Percentiles rank a stretch among this genome's conserved stretches.
These are phyloP conservation scores for Mucor piriformis DNA, from an alignment of 371 early-diverging fungal genomes.

Conservation along the genomic window DNA sequence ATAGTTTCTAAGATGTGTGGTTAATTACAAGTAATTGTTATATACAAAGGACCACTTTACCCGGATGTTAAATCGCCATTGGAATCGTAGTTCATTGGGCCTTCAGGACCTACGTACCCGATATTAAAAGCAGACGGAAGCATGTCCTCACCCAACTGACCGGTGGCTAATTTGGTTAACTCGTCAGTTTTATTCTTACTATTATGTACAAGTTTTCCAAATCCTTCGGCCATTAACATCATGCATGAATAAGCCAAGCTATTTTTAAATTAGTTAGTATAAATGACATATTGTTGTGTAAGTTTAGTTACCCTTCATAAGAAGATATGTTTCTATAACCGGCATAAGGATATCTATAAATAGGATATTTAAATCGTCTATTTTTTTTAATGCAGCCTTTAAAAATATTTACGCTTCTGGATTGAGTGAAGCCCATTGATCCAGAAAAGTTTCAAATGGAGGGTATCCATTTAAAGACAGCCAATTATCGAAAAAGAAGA, in stretches of 20 bases:
- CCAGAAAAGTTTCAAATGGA: slow-evolving; percentile 57
- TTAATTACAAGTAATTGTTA: neutral
- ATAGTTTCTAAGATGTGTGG: slow-evolving; percentile 45
- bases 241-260: slow-evolving; percentile 60
- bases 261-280: neutral
- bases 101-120: slow-evolving; percentile 63
- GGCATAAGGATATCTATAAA: slow-evolving; percentile 59
- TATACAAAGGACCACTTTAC: slow-evolving; percentile 24
- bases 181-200: slow-evolving; percentile 44
- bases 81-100: slow-evolving; percentile 58
- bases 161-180: slow-evolving; percentile 38
- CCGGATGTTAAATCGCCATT: slow-evolving; percentile 59
- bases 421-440: slow-evolving; percentile 52
- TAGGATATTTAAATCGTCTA: too few species aligned
- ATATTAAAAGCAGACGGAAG: slow-evolving; percentile 54
- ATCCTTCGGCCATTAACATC: slow-evolving; percentile 63
- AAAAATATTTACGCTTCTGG: slow-evolving; percentile 40
- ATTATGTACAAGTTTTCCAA: slow-evolving; percentile 36
- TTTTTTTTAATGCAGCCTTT: neutral
- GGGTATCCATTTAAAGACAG: slow-evolving; percentile 53
- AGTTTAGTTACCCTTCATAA: slow-evolving; percentile 64
- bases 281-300: too few species aligned
- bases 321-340: slow-evolving; percentile 58
- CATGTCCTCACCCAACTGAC: slow-evolving; percentile 45
- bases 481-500: slow-evolving; percentile 62